phyloP scores from a whole-genome alignment of 2,329 filamentous ascomycete species.

The Alternaria alternata region DNA sequence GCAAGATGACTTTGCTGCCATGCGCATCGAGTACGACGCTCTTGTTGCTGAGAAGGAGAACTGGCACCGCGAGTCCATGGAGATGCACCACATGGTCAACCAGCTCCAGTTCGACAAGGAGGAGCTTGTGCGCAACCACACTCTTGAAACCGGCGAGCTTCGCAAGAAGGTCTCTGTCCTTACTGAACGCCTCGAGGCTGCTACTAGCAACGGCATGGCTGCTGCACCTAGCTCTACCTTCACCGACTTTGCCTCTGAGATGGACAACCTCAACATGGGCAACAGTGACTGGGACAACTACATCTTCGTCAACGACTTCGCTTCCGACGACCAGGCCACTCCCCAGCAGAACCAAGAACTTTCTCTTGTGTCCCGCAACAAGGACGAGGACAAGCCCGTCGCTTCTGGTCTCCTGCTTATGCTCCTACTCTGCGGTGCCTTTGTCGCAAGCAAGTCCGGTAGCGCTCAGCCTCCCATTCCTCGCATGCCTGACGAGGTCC shows the following conservation, averaged over 20 bases:
- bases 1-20: constrained; percentile 76
- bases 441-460: constrained; percentile 87
- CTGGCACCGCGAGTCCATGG: constrained; percentile 75
- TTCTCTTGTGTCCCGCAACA: constrained; percentile 54
- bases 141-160: constrained; percentile 87
- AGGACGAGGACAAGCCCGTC: constrained; percentile 65
- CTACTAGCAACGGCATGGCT: constrained; percentile 56
- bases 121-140: constrained; percentile 87
- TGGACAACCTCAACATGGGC: constrained; percentile 85
- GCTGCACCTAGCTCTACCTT: constrained; percentile 68
- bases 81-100: constrained; percentile 78
- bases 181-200: constrained; percentile 72
- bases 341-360: constrained; percentile 49
- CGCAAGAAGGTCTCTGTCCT: constrained; percentile 91
- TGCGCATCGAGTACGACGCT: constrained; percentile 68
- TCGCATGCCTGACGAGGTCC: constrained; percentile 80
- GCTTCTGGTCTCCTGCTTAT: constrained; percentile 88
- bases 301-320: constrained; percentile 77
- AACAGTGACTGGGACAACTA: constrained; percentile 80
- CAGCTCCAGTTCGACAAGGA: constrained; percentile 85
- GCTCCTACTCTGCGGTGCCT: constrained; percentile 95
- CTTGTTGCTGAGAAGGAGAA: constrained; percentile 66
- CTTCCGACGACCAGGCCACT: constrained; percentile 60
- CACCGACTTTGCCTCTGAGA: constrained; percentile 76
- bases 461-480: constrained; percentile 76